Evolutionary conservation across 106 monocot species (phyloP), one percentile per base, ranked within the genome.

Genomic region (Phalaenopsis aphrodite): DNA sequence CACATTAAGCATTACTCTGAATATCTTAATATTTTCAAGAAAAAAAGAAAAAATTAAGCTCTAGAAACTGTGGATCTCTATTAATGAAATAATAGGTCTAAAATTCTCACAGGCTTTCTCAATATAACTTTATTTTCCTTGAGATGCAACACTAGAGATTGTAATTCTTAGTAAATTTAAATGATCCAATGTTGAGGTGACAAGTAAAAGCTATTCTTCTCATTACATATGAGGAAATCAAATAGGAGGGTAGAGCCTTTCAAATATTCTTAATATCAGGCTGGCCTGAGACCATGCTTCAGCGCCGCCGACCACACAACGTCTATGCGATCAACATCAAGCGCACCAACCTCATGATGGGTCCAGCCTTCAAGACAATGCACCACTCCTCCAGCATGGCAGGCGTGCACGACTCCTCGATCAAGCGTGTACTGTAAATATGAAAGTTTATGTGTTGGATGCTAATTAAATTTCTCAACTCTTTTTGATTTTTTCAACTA

Each of bases 301-400:
- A 92, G 43, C 3, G 98, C 98, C 3, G 94, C 94, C 36, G 83
- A 52, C 98, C 98, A 98, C 12, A 94, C 94, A 65, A 91, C 43
- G 56, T 98, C 92, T 71, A 98, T 94, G 57, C 89, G 85, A 84
- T 98, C 94, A 2, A 98, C 98, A 56, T 94, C 98, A 72, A 98
- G 86, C 4, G 98, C 89, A 1, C 98, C 94, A 2, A 98, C 97
- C 79, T 98, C 97, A 56, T 97, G 94, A 81, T 94, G 96, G 5
- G 87, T 94, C 85, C 89, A 94, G 3, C 92, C 96, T 81, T 96
- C 96, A 78, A 96, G 78, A 49, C 81, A 86, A 77, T 93, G 93
- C 83, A 97, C 94, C 69, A 89, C 86, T 0, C 97, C 97, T 3
- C 97, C 97, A 19, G 94, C 94, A 48, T 98, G 97, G 75, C 97